Conservation (phyloP, 208 protist species). For the Tritrichomonas musculus region DNA sequence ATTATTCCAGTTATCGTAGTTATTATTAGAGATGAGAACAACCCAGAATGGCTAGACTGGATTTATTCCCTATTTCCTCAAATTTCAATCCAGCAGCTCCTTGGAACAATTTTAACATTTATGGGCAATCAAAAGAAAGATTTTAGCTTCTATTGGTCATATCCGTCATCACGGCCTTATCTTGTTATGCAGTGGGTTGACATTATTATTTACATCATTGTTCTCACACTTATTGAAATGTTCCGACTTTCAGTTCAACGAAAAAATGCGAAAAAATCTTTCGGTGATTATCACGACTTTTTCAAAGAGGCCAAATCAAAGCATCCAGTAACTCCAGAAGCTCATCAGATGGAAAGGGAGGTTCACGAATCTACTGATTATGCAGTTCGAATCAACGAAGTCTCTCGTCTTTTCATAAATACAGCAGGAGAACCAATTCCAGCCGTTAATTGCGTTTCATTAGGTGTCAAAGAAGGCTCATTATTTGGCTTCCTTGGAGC, state of each 20-base stretch:
- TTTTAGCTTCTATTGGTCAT: background rate
- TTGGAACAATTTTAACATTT: background rate
- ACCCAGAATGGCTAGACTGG: background rate
- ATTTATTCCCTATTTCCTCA: background rate
- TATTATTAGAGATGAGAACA: background rate
- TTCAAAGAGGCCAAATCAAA: background rate
- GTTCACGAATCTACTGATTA: background rate
- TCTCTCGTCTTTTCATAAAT: no score
- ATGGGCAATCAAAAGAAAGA: background rate
- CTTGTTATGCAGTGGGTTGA: background rate
- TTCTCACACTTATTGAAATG: background rate
- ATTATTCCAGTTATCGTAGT: background rate
- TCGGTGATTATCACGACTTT: background rate
- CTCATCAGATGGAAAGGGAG: background rate
- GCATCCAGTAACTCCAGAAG: background rate
- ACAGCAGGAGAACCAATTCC: background rate
- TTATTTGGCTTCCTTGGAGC: constrained; percentile 47
- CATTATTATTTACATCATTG: background rate
- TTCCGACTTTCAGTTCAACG: background rate
- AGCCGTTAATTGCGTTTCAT: background rate
- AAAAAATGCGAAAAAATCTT: background rate
- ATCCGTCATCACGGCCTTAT: background rate
- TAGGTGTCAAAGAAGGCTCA: no score
- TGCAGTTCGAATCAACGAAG: no score
- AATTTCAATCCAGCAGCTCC: background rate